phyloP scores from a whole-genome alignment of 2,329 filamentous ascomycete species.

The Fusarium agapanthi region DNA sequence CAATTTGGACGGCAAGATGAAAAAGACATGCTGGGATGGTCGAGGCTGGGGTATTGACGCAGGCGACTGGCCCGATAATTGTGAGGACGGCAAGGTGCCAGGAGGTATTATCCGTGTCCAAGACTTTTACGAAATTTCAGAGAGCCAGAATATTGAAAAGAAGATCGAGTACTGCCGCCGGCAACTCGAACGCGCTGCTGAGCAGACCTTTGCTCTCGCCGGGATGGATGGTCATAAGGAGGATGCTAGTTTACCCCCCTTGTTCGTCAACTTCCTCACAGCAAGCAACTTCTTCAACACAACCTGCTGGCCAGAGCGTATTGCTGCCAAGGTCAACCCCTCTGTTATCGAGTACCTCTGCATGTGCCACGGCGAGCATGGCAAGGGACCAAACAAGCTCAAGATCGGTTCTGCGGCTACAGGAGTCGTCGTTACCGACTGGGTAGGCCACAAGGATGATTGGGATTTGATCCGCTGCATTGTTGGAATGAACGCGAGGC shows the following conservation, averaged over 20 bases:
- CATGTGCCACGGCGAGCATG: conserved; percentile 61
- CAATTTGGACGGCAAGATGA: conserved; percentile 65
- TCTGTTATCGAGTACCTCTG: conserved; percentile 72
- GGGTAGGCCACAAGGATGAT: conserved; percentile 85
- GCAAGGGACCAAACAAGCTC: conserved; percentile 59
- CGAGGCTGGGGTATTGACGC: conserved; percentile 68
- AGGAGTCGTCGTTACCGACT: conserved; percentile 91
- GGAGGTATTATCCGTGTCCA: conserved; percentile 84
- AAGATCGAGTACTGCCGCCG: conserved; percentile 80
- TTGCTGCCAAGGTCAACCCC: conserved; percentile 89
- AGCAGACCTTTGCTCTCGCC: conserved; percentile 57
- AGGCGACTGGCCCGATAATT: conserved; percentile 86
- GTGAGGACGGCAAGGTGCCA: conserved; percentile 74
- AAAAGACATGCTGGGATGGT: conserved; percentile 57
- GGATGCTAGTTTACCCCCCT: conserved; percentile 58
- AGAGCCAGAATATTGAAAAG: conserved; percentile 77
- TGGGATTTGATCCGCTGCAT: conserved; percentile 91
- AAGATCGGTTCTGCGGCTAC: conserved; percentile 77
- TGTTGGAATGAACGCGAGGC: conserved; percentile 86
- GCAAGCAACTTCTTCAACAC: conserved; percentile 95
- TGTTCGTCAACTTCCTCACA: conserved; percentile 90
- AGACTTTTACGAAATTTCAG: conserved; percentile 90
- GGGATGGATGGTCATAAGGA: conserved; percentile 43
- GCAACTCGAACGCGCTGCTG: conserved; percentile 78
- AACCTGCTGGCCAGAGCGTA: conserved; percentile 91